These are phyloP conservation scores for Cercospora berteroae DNA, from an alignment of 2,329 filamentous ascomycete species.

Conservation along the genomic window DNA sequence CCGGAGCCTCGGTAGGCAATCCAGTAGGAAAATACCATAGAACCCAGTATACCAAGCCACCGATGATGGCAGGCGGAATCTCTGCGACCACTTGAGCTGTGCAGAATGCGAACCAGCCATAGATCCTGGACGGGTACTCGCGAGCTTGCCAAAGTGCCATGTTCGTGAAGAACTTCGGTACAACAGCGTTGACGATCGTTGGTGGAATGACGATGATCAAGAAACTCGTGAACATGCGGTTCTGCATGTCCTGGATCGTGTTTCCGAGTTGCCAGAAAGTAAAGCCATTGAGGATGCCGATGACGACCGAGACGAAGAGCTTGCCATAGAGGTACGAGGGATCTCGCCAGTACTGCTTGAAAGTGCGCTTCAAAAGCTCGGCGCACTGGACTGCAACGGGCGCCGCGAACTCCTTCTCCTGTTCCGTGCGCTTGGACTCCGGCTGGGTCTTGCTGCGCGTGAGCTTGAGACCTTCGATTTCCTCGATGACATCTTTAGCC, in stretches of 20 bases:
- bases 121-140: slow-evolving; percentile 71
- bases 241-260: slow-evolving; percentile 67
- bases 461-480: slow-evolving; percentile 64
- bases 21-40: slow-evolving; percentile 77
- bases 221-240: slow-evolving; percentile 73
- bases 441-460: slow-evolving; percentile 51
- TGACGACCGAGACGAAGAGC: slow-evolving; percentile 67
- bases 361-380: slow-evolving; percentile 67
- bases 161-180: slow-evolving; percentile 76
- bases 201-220: slow-evolving; percentile 60
- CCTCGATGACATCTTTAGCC: slow-evolving; percentile 56
- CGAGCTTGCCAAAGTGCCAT: slow-evolving; percentile 70
- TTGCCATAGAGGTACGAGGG: slow-evolving; percentile 75
- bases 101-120: slow-evolving; percentile 73
- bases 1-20: slow-evolving; percentile 62
- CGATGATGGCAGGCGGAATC: slow-evolving; percentile 66
- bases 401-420: slow-evolving; percentile 58
- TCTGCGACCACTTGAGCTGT: slow-evolving; percentile 72
- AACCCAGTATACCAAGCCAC: slow-evolving; percentile 65
- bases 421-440: slow-evolving; percentile 40
- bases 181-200: slow-evolving; percentile 68
- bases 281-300: slow-evolving; percentile 77
- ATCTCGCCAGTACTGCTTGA: slow-evolving; percentile 65
- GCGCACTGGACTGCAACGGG: slow-evolving; percentile 61
- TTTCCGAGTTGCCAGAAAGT: slow-evolving; percentile 71